Evolutionary conservation across 192 early-diverging fungal genomes (phyloP), one percentile per base, ranked within the genome.

Genomic region (Cladochytrium replicatum): DNA sequence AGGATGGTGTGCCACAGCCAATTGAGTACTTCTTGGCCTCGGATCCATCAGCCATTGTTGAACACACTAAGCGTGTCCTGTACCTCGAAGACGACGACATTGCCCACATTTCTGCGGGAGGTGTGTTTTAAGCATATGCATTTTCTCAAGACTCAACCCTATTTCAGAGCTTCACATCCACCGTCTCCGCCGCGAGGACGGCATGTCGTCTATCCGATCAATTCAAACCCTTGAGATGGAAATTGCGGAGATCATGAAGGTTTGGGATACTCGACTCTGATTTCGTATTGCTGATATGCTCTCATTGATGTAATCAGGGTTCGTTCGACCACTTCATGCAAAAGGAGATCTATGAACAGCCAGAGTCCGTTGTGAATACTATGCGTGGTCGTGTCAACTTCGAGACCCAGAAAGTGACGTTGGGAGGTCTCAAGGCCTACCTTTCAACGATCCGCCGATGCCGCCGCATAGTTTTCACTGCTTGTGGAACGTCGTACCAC

Each of bases 321-420:
- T 84, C 81, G 38, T 98, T 96, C 62, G 85, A 88, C 55, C 92
- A 95, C 74, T 98, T 97, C 61, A 98, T 98, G 95, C 89, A 89
- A 64, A 98, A 98, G 80, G 95, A 98, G 74, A 98, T 98, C 61
- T 98, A 82, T 63, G 95, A 98, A 72, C 95, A 98, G 72, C 90
- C 95, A 43, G 93, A 97, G 66, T 94, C 91, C 1, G 92, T 98
- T 15, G 91, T 97, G 59, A 98, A 98, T 81, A 97, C 95, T 56
- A 98, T 98, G 87, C 85, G 93, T 68, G 95, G 95, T 41, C 91
- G 95, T 68, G 88, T 98, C 67, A 93, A 98, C 81, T 97, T 95
- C 72, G 84, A 93, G 53, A 84, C 72, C 69, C 79, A 87, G 74
- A 81, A 76, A 44, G 84, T 98, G 28, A 93, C 81, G 29, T 70